Percentiles rank a stretch among this genome's conserved stretches.
These are phyloP conservation scores for Rhodomyrtus psidioides DNA, from an alignment of 441 rosid genomes.

Conservation along the genomic window DNA sequence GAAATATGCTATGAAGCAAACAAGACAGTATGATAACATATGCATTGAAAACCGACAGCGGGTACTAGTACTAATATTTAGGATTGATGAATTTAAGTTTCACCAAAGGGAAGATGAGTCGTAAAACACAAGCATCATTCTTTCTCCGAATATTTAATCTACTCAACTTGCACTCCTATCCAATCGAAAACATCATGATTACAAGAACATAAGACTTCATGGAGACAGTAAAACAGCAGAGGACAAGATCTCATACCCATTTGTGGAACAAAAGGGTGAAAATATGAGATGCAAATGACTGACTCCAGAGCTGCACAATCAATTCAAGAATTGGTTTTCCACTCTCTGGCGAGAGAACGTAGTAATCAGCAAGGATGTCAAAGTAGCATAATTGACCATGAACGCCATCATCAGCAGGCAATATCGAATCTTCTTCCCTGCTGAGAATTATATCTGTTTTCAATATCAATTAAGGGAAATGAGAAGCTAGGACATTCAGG, in stretches of 20 bases:
- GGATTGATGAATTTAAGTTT: neutral
- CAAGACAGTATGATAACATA: neutral
- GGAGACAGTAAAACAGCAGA: neutral
- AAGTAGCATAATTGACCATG: constrained; percentile 66
- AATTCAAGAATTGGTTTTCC: constrained; percentile 72
- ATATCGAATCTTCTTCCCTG: constrained; percentile 52
- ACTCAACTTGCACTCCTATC: neutral
- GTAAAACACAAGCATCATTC: neutral
- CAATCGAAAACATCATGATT: neutral
- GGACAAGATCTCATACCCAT: constrained; percentile 45
- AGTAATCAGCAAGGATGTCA: constrained; percentile 87
- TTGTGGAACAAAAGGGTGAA: constrained; percentile 86
- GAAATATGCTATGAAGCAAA: neutral
- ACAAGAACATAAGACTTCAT: neutral
- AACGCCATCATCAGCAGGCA: constrained; percentile 30
- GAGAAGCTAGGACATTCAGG: neutral
- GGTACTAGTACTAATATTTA: neutral
- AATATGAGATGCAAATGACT: constrained; percentile 89
- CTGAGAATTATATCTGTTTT: constrained; percentile 67
- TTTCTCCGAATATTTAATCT: neutral
- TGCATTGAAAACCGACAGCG: neutral
- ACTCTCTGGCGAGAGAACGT: constrained; percentile 49
- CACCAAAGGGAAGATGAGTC: neutral
- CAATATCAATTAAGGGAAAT: constrained; percentile 20
- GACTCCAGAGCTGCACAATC: constrained; percentile 97